Evolutionary conservation across 2,329 filamentous ascomycete genomes (phyloP), one percentile per base, ranked within the genome.

Genomic region (Harringtonia aguacate): DNA sequence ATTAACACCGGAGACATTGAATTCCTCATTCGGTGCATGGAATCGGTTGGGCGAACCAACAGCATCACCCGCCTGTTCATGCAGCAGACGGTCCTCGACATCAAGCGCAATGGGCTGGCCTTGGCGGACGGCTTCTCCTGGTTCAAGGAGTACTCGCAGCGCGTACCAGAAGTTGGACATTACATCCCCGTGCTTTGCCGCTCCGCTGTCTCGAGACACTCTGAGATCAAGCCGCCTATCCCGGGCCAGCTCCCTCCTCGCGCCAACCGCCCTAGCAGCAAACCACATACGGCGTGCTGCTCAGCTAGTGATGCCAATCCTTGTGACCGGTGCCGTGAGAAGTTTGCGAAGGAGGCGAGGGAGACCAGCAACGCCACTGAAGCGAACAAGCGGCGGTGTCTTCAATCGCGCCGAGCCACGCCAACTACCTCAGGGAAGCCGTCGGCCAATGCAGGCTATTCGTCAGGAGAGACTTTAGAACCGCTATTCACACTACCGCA

Each of bases 1-100:
- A n/a, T 39, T 14, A 21, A 39, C 37, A 22, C 27, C 7, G 41
- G 66, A 52, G 73, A 73, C 39, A 69, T 95, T 7, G 80, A 90
- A 54, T 87, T 90, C 52, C 68, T 95, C 33, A 64, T 95, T 5
- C 72, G 76, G 17, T 84, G 84, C 5, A 88, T 95, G 77, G 79
- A 86, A 42, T 77, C 79, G 3, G 71, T 94, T 48, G 83, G 84
- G 41, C 73, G 75, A 31, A 77, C 78, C 44, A 88, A 92, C 55
- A 69, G 79, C 2, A 74, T 95, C 27, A 89, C 86, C 0, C 79
- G 83, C 36, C 86, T 85, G 0, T 95, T 95, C 58, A 67, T 94
- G n/a, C 79, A 83, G 12, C 89, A 95, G 57, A 67, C 90, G 1
- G 77, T 88, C 46, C 70, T 89, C n/a, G 89, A 95, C 53, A 75